A percentile compares a stretch with the other conserved stretches of the same genome.
Evolutionary conservation across 176 grass and related monocot genomes (phyloP).

Genomic region (Rhynchospora breviuscula): DNA sequence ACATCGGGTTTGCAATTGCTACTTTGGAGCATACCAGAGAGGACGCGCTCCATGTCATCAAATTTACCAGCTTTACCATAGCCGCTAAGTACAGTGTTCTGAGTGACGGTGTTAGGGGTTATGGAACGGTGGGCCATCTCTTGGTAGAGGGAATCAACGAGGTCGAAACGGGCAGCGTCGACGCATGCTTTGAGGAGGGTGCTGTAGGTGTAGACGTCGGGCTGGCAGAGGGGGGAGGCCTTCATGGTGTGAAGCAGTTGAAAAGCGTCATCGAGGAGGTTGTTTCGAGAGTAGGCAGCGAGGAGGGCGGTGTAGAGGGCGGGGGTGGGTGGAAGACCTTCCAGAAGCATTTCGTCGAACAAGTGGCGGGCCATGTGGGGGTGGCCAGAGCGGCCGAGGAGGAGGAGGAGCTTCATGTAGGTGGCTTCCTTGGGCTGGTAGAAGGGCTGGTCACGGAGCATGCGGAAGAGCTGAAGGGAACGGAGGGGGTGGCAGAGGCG

Average conservation of each 20-base stretch:
- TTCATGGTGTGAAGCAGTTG: constrained; percentile 64
- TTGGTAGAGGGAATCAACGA: constrained; percentile 52
- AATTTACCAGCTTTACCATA: constrained; percentile 69
- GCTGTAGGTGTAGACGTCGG: constrained; percentile 91
- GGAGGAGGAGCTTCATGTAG: constrained; percentile 74
- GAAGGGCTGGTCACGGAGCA: constrained; percentile 73
- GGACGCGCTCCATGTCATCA: constrained; percentile 75
- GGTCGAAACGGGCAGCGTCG: constrained; percentile 46
- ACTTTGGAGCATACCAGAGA: constrained; percentile 61
- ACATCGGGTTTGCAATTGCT: constrained; percentile 64
- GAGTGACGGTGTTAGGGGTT: constrained; percentile 70
- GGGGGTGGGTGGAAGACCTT: constrained; percentile 53
- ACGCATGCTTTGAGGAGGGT: constrained; percentile 76
- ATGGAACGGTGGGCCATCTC: constrained; percentile 67
- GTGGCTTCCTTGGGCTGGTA: constrained; percentile 78
- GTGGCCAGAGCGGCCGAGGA: constrained; percentile 64
- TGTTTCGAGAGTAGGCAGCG: constrained; percentile 51
- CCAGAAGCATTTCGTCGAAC: constrained; percentile 51
- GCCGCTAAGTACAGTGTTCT: constrained; percentile 83
- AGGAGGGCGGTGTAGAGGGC: constrained; percentile 75
- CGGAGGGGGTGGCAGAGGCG: constrained; percentile 48
- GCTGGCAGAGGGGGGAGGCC: constrained; percentile 51
- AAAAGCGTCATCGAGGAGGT: constrained; percentile 58
- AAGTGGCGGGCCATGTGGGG: constrained; percentile 41
- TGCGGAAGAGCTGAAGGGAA: constrained; percentile 75